Base-by-base conservation (phyloP, 768 basidiomycete species). In the Termitomyces heimii region DNA sequence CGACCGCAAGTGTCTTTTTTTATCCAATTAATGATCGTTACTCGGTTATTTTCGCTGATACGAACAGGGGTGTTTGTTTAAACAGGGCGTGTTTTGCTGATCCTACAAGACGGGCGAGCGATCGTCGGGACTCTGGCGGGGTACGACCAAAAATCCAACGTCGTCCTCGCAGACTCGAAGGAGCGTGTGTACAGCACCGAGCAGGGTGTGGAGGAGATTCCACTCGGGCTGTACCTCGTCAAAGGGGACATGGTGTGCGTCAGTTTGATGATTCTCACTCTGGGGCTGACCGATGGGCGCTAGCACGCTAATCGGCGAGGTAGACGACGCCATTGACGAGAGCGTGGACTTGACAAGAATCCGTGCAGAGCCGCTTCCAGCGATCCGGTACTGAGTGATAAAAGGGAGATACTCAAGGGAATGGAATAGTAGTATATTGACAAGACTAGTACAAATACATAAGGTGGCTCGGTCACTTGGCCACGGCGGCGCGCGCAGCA, bases 161-260 rank as follows among this genome's bases (percentile, higher is more conserved):
- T 98, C 66, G 94, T 99, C 62, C 84, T 99, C 56, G 88, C 95
- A 14, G 92, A 95, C 68, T 90, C 88, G 56, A 92, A 89, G 67
- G 97, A 99, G 70, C 86, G 96, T 64, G 86, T 98, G 34, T 98
- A 91, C 71, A 91, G 88, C 67, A 73, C 82, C 53, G 97, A 99
- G 16, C 91, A 92, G 65, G 89, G 90, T 40, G 94, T 97, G 28
- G 92, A 98, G 72, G 94, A 98, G 77, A 85, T 94, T 10, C 90
- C 93, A 0, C 78, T 98, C 26, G 97, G 97, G 0, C 78, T 98
- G 45, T 98, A 99, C 72, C 86, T 99, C 66, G 94, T 99, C 68
- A 94, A 98, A 66, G 97, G 97, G 3, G 97, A 99, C 69, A 94
- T 94, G 81, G 94, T 96, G 97, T 98, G 66, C 71, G 93, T 84